phyloP scores from a whole-genome alignment of 2,329 filamentous ascomycete species.

The Fusarium sp. region DNA sequence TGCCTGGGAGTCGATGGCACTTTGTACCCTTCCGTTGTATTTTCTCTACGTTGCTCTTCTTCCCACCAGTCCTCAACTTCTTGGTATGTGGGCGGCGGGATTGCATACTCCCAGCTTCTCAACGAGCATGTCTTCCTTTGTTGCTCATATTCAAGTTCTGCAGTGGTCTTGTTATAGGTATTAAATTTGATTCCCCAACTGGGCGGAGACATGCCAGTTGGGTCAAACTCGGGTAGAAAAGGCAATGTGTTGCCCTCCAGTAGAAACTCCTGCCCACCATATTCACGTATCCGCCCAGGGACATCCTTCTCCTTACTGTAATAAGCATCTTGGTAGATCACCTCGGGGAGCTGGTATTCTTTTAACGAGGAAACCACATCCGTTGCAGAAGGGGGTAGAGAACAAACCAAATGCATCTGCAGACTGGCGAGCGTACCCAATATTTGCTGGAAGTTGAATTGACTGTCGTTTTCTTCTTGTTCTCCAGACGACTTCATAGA shows the following conservation, averaged over 20 bases:
- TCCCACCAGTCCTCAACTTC: conserved; percentile 79
- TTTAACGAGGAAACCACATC: conserved; percentile 41
- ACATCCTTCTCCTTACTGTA: conserved; percentile 89
- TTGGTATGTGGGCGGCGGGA: conserved; percentile 74
- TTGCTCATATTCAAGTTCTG: conserved; percentile 63
- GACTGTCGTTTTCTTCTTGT: conserved; percentile 9
- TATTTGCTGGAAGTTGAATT: conserved; percentile 30
- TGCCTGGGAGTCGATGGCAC: conserved; percentile 48
- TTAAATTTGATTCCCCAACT: conserved; percentile 66
- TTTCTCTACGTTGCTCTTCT: conserved; percentile 47
- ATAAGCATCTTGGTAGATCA: conserved; percentile 86
- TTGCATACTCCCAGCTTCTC: conserved; percentile 79
- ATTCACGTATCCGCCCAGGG: conserved; percentile 80
- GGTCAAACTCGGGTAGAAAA: conserved; percentile 83
- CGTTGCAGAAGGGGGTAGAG: conserved; percentile 46
- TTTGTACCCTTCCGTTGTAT: conserved; percentile 18
- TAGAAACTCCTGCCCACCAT: conserved; percentile 87
- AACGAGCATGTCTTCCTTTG: conserved; percentile 65
- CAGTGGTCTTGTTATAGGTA: conserved; percentile 62
- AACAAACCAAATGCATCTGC: conserved; percentile 43
- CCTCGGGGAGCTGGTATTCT: conserved; percentile 63
- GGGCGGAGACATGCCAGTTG: conserved; percentile 66
- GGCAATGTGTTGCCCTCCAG: conserved; percentile 80
- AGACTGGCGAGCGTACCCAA: conserved; percentile 21
- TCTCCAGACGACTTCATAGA: conserved; percentile 29